Conservation (phyloP, 164 flowering plant genomes). For the Brasenia schreberi region DNA sequence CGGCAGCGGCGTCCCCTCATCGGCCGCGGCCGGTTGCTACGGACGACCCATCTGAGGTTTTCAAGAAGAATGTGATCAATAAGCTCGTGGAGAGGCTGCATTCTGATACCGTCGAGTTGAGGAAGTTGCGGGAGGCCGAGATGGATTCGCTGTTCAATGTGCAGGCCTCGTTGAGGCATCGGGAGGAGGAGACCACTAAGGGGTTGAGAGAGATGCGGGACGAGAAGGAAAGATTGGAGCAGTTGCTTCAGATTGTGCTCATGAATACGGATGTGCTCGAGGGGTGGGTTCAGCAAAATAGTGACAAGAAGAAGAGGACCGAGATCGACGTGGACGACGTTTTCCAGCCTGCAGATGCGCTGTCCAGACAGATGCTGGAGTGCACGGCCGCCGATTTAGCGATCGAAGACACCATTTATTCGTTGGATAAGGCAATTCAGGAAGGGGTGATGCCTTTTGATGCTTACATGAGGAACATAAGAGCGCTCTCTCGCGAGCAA, state of each 20-base stretch:
- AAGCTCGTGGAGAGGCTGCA: slow-evolving; percentile 56
- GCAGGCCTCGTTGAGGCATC: slow-evolving; percentile 47
- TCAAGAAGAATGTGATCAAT: slow-evolving; percentile 45
- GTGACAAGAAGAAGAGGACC: slow-evolving; percentile 17
- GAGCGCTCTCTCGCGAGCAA: slow-evolving; percentile 76
- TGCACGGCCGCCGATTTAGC: slow-evolving; percentile 65
- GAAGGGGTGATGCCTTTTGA: slow-evolving; percentile 67
- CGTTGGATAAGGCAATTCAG: slow-evolving; percentile 71
- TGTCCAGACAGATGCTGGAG: slow-evolving; percentile 74
- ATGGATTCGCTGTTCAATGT: slow-evolving; percentile 56
- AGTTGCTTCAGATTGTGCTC: slow-evolving; percentile 73
- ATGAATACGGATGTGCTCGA: slow-evolving; percentile 69
- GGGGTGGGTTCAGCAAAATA: slow-evolving; percentile 68
- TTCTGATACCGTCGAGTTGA: slow-evolving; percentile 37
- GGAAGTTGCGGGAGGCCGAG: slow-evolving; percentile 66
- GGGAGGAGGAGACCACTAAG: slow-evolving; percentile 39
- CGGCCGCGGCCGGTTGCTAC: slow-evolving; percentile 8
- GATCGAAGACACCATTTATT: slow-evolving; percentile 60
- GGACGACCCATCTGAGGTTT: slow-evolving; percentile 64
- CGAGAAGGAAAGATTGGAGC: slow-evolving; percentile 78
- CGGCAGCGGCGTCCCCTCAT: slow-evolving; percentile 7
- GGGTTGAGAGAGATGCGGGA: slow-evolving; percentile 70
- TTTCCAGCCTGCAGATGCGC: slow-evolving; percentile 45
- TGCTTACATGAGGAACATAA: slow-evolving; percentile 64
- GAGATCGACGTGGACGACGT: slow-evolving; percentile 26